phyloP scores from a whole-genome alignment of 73 alveolate genomes.

The Urostyla sp. region DNA sequence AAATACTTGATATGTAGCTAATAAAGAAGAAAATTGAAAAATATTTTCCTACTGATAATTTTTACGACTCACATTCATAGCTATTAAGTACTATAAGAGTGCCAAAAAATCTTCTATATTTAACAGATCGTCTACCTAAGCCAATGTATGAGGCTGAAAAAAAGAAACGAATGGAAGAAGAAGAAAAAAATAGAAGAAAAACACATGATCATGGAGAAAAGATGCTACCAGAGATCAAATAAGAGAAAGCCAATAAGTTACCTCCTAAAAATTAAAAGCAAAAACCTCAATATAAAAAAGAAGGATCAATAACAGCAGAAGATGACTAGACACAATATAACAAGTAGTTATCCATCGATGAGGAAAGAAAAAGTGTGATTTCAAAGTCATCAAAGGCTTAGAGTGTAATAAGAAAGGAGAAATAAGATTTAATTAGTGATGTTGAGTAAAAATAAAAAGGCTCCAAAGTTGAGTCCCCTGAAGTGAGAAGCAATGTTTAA shows the following conservation, averaged over 20 bases:
- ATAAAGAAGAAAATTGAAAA: conserved; percentile 43
- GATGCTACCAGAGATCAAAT: conserved; percentile 40
- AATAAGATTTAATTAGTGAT: too few relatives aligned
- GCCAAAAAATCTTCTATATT: conserved; percentile 70
- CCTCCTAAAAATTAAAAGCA: not conserved
- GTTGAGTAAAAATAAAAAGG: not conserved
- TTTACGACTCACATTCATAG: conserved; percentile 51
- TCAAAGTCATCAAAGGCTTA: not conserved
- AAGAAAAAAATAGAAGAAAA: conserved; percentile 39
- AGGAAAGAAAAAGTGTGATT: conserved; percentile 16
- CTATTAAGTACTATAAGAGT: conserved; percentile 76
- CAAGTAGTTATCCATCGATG: too few relatives aligned
- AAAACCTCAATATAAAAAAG: not conserved
- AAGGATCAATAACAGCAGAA: too few relatives aligned
- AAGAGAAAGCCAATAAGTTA: not conserved
- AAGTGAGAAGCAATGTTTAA: not conserved
- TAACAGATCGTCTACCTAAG: conserved; percentile 77
- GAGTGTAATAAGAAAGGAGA: too few relatives aligned
- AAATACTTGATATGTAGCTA: conserved; percentile 53
- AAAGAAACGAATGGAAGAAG: conserved; percentile 53
- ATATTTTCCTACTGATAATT: conserved; percentile 52
- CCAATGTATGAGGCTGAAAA: conserved; percentile 57
- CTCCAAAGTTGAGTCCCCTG: not conserved
- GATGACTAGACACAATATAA: too few relatives aligned
- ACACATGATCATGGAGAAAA: conserved; percentile 27